Evolutionary conservation across 2,329 filamentous ascomycete species (phyloP).

Genomic region (Colletotrichum salicis): DNA sequence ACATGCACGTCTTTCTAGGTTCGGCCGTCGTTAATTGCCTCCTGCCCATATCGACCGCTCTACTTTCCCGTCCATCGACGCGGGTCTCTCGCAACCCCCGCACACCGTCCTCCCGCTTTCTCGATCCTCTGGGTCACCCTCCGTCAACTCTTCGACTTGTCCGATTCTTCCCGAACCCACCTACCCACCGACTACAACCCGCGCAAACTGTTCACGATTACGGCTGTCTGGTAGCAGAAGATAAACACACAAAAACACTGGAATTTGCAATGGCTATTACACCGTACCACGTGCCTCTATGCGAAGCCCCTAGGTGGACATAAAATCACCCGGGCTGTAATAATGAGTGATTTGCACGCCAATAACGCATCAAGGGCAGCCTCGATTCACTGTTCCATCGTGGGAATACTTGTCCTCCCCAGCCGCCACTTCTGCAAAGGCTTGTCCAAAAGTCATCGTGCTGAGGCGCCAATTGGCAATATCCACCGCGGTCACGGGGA

Average conservation of each 20-base stretch:
- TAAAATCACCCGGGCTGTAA: slow-evolving; percentile 19
- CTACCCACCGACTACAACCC: slow-evolving; percentile 34
- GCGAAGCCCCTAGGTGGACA: slow-evolving; percentile 21
- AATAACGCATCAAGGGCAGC: slow-evolving; percentile 1
- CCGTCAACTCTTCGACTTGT: slow-evolving; percentile 33
- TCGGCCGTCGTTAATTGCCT: slow-evolving; percentile 86
- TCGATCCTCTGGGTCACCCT: slow-evolving; percentile 14
- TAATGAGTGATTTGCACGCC: slow-evolving; percentile 32
- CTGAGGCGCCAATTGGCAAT: slow-evolving; percentile 2
- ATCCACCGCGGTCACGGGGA: background rate
- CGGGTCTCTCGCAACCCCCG: slow-evolving; percentile 15
- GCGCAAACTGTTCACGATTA: slow-evolving; percentile 38
- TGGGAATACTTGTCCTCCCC: background rate
- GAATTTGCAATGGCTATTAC: slow-evolving; percentile 37
- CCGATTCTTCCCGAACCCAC: slow-evolving; percentile 35
- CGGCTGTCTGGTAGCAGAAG: slow-evolving; percentile 40
- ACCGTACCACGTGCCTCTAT: slow-evolving; percentile 33
- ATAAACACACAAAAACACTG: slow-evolving; percentile 40
- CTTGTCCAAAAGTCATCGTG: background rate
- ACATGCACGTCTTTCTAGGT: slow-evolving; percentile 84
- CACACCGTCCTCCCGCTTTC: slow-evolving; percentile 24
- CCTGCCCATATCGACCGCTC: slow-evolving; percentile 29
- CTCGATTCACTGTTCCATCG: background rate
- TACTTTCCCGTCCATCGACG: slow-evolving; percentile 19
- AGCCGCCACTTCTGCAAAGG: background rate